Conservation (phyloP, 164 flowering plant genomes). For the Sextonia rubra region DNA sequence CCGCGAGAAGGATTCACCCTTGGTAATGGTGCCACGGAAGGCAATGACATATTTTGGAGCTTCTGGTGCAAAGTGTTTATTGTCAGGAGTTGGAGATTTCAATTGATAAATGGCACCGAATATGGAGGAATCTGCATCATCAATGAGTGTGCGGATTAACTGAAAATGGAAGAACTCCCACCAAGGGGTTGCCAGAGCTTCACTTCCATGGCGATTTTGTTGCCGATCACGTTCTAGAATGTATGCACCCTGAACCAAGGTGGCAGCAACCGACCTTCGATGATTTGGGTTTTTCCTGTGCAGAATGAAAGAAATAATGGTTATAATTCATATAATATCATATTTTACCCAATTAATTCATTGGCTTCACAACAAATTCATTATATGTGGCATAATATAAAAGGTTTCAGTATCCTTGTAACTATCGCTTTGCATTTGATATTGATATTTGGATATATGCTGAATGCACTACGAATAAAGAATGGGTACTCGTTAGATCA, state of each 20-base stretch:
- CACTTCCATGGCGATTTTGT: conserved; percentile 39
- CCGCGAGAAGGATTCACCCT: conserved; percentile 49
- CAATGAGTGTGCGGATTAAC: conserved; percentile 42
- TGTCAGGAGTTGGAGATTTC: conserved; percentile 25
- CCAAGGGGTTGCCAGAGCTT: conserved; percentile 93
- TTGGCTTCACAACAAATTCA: too few species aligned
- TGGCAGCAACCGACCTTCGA: conserved; percentile 72
- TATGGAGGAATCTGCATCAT: conserved; percentile 59
- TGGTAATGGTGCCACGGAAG: conserved; percentile 76
- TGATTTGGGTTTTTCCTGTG: conserved; percentile 63
- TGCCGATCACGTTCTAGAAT: conserved; percentile 79
- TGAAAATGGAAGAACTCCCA: conserved; percentile 69
- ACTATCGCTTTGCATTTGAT: too few species aligned
- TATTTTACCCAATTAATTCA: background rate
- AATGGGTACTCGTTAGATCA: too few species aligned
- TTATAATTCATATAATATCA: background rate
- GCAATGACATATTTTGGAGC: conserved; percentile 64
- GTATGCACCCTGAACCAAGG: conserved; percentile 81
- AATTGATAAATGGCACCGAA: conserved; percentile 75
- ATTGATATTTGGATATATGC: too few species aligned
- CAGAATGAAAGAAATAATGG: background rate
- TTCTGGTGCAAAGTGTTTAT: conserved; percentile 12
- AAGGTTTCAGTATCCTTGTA: too few species aligned
- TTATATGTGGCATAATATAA: too few species aligned
- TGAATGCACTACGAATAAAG: too few species aligned